A percentile compares a stretch with the other conserved stretches of the same genome.
phyloP scores from a whole-genome alignment of 495 filamentous ascomycete species.

The Hypomontagnella monticulosa region DNA sequence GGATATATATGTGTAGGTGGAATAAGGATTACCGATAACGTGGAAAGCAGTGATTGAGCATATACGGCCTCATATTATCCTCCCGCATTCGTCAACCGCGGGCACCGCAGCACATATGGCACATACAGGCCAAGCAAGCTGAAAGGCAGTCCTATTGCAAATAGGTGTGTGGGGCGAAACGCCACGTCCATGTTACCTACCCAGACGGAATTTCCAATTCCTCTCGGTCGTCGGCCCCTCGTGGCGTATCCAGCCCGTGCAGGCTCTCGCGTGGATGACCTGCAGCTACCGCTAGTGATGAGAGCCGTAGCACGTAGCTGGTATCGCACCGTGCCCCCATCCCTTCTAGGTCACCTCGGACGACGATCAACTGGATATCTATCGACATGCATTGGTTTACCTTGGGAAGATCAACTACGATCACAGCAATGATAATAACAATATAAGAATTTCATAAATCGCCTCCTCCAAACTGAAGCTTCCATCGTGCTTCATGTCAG shows the following conservation, averaged over 20 bases:
- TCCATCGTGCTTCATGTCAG: slow-evolving; percentile 23
- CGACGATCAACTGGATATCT: not conserved
- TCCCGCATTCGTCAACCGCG: slow-evolving; percentile 38
- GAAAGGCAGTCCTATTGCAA: slow-evolving; percentile 7
- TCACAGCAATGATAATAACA: slow-evolving; percentile 12
- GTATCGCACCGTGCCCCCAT: slow-evolving; percentile 24
- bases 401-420: not conserved
- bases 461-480: slow-evolving; percentile 10
- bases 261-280: slow-evolving; percentile 45
- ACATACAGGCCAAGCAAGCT: slow-evolving; percentile 1
- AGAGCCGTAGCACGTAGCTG: slow-evolving; percentile 27
- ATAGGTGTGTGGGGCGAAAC: slow-evolving; percentile 34
- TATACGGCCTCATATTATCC: slow-evolving; percentile 4
- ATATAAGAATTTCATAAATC: slow-evolving; percentile 8
- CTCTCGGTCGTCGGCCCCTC: slow-evolving; percentile 41
- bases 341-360: not conserved
- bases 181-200: slow-evolving; percentile 41
- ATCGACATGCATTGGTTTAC: slow-evolving; percentile 2
- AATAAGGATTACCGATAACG: slow-evolving; percentile 25
- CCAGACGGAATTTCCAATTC: slow-evolving; percentile 44
- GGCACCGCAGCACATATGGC: slow-evolving; percentile 17
- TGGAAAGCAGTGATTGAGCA: slow-evolving; percentile 41
- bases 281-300: slow-evolving; percentile 33
- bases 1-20: slow-evolving; percentile 1
- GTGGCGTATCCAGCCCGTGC: slow-evolving; percentile 42